A percentile compares a stretch with the other conserved stretches of the same genome.
These are phyloP conservation scores for Monilinia vaccinii-corymbosi DNA, from an alignment of 2,329 filamentous ascomycete genomes.

Conservation along the genomic window DNA sequence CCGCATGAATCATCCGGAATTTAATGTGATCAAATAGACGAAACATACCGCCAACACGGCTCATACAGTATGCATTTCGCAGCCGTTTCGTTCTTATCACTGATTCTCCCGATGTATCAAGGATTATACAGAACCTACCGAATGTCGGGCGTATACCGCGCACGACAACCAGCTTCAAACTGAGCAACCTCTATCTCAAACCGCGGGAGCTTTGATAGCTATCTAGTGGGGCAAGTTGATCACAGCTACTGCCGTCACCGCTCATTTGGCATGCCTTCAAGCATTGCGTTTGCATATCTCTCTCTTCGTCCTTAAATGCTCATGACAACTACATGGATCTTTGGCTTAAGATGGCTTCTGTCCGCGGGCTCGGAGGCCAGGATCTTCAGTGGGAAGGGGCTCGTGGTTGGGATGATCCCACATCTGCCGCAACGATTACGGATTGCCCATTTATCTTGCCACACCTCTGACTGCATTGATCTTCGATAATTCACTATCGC, in stretches of 20 bases:
- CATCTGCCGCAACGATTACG: neutral
- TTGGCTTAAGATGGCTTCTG: neutral
- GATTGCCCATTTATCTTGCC: neutral
- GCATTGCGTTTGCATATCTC: neutral
- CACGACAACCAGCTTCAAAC: neutral
- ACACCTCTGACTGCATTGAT: neutral
- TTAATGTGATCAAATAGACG: neutral
- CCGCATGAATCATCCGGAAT: neutral
- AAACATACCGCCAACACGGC: neutral
- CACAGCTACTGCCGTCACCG: neutral
- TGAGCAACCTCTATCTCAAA: neutral
- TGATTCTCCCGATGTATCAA: neutral
- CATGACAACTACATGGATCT: neutral
- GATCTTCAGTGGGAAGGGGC: neutral
- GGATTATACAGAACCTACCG: neutral
- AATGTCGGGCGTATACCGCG: neutral
- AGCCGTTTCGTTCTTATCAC: neutral
- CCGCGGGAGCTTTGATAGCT: neutral
- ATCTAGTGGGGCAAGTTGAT: neutral
- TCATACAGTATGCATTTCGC: neutral
- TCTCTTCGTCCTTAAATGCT: neutral
- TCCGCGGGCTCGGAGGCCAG: neutral
- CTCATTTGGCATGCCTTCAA: neutral
- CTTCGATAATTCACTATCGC: conserved; percentile 4
- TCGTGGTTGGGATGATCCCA: neutral